A percentile compares a stretch with the other conserved stretches of the same genome.
Conservation (phyloP, 106 monocot genomes). For the Triglochin maritima region DNA sequence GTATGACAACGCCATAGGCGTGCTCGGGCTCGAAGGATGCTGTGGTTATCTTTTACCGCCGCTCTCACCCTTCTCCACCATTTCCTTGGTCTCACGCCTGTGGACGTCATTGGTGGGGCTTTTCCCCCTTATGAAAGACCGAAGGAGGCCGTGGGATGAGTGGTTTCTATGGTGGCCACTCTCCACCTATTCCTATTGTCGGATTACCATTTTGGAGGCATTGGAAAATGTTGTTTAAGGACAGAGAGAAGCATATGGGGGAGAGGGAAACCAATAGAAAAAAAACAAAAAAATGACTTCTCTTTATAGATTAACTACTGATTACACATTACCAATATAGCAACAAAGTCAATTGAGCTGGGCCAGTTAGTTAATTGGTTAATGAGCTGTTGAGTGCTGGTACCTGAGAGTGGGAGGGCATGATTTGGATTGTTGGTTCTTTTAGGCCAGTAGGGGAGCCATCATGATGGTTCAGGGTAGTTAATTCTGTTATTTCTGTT, state of each 20-base stretch:
- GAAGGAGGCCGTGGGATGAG: background rate
- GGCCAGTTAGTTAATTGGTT: background rate
- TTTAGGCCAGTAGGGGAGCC: too few relatives aligned
- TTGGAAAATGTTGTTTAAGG: too few relatives aligned
- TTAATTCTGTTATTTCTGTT: too few relatives aligned
- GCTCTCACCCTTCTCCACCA: slow-evolving; percentile 51
- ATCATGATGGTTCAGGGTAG: too few relatives aligned
- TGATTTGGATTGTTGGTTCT: too few relatives aligned
- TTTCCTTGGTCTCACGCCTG: slow-evolving; percentile 6
- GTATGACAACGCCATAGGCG: background rate
- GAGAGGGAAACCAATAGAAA: too few relatives aligned
- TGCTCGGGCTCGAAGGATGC: slow-evolving; percentile 23
- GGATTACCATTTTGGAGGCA: too few relatives aligned
- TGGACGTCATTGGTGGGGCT: background rate
- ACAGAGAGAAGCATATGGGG: too few relatives aligned
- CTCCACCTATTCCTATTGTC: too few relatives aligned
- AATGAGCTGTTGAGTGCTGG: background rate
- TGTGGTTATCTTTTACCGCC: slow-evolving; percentile 35
- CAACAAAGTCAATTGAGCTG: background rate
- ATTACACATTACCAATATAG: background rate
- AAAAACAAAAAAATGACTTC: too few relatives aligned
- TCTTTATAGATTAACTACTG: background rate
- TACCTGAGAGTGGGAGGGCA: background rate
- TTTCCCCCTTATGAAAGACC: background rate
- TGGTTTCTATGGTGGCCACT: background rate